Conservation (phyloP, 257 asterid genomes). For the Jacaranda mimosifolia region DNA sequence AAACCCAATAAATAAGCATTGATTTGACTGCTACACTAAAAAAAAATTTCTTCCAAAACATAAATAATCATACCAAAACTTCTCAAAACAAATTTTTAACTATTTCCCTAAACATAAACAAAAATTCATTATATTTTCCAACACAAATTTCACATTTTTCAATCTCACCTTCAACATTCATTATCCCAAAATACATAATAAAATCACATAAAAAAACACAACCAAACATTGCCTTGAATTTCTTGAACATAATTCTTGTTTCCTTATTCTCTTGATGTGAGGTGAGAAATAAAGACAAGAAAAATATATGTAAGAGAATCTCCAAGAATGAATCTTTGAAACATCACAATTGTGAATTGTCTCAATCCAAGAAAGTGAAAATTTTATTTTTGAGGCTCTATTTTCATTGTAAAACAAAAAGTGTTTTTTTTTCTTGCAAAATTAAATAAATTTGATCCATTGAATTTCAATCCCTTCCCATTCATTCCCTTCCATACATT, state of each 20-base stretch:
- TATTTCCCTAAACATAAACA: too few species aligned
- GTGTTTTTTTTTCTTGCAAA: background rate
- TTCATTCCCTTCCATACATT: conserved; percentile 64
- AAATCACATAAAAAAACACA: too few species aligned
- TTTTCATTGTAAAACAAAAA: background rate
- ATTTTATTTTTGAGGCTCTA: conserved; percentile 9
- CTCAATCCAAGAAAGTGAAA: conserved; percentile 24
- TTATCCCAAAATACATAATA: too few species aligned
- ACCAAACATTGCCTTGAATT: too few species aligned
- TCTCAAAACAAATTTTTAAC: too few species aligned
- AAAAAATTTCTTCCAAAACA: too few species aligned
- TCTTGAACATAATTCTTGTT: background rate
- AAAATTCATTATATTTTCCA: too few species aligned
- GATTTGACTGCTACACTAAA: too few species aligned
- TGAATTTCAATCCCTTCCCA: conserved; percentile 59
- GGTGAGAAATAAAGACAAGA: conserved; percentile 59
- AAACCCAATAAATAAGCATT: too few species aligned
- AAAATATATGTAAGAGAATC: conserved; percentile 54
- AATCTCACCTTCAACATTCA: too few species aligned
- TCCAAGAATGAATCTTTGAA: conserved; percentile 45
- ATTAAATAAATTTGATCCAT: conserved; percentile 49
- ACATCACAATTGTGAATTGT: conserved; percentile 38
- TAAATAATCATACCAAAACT: too few species aligned
- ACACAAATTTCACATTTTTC: too few species aligned
- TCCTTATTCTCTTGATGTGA: conserved; percentile 27